Conservation (phyloP, 2,329 filamentous ascomycete species). For the Verticillium klebahnii region DNA sequence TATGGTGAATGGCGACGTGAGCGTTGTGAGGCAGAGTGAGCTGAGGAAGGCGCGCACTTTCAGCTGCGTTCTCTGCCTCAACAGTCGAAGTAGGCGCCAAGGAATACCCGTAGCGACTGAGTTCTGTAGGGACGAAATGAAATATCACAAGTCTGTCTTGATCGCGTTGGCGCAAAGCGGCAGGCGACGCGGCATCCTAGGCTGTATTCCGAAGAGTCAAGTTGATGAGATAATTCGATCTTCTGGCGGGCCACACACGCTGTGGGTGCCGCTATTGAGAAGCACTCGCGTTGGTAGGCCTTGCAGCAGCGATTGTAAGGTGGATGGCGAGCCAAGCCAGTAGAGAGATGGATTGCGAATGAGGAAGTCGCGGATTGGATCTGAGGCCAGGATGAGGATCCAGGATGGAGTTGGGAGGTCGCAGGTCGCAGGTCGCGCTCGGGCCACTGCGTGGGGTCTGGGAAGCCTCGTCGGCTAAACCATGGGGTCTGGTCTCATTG, state of each 20-base stretch:
- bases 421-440: neutral
- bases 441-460: neutral
- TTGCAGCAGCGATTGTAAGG: neutral
- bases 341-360: neutral
- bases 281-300: neutral
- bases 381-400: neutral
- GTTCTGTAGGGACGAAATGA: neutral
- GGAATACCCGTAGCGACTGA: too few species aligned
- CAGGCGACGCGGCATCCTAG: neutral
- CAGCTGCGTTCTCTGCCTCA: neutral
- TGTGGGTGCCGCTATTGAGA: neutral
- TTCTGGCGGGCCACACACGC: too few species aligned
- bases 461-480: neutral
- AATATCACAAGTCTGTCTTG: neutral
- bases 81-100: neutral
- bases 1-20: too few species aligned
- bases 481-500: neutral
- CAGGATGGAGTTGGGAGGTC: neutral
- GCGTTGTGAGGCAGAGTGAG: neutral
- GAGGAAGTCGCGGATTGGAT: neutral
- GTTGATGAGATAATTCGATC: too few species aligned
- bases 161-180: neutral
- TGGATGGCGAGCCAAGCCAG: neutral
- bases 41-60: neutral
- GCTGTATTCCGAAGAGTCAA: neutral